Evolutionary conservation across 352 stramenopile species (phyloP), one percentile per base, ranked within the genome.

Genomic region (Globisporangium nunn): DNA sequence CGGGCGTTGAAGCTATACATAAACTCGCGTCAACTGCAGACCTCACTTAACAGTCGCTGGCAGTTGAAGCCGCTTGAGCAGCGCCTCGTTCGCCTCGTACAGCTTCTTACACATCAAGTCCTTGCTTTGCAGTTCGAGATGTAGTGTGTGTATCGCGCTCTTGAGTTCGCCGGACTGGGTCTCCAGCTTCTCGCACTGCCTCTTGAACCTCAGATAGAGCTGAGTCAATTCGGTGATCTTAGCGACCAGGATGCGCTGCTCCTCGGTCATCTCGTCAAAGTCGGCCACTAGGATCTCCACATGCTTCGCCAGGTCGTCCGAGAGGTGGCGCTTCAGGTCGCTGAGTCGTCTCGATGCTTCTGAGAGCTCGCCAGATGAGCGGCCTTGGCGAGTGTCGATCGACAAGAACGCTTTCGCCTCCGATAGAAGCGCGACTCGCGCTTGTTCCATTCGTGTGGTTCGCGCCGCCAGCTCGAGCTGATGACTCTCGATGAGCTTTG

Each of bases 151-250:
- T 31, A 82, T 18, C 1, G 61, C 63, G 17, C 37, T 62, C 47
- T 69, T 61, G 1, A 82, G 63, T 14, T 82, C 74, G 6, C 44
- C 23, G 0, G 65, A 61, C 47, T 81, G 62, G 7, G 46, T 63
- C 56, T 85, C 72, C 23, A 85, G 58, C 12, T 67, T 64, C 0
- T 52, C 65, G 28, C 75, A 85, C 35, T 77, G 72, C 7, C 74
- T 56, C 61, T 88, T 88, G 23, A 69, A 84, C 8, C 63, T 66
- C 41, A 88, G 64, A 50, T 86, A 88, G 17, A 85, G 58, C 8
- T 78, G 70, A 23, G 75, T 88, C 5, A 62, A 61, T 57, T 88
- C 77, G 0, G 74, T 71, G 45, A 88, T 87, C 54, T 85, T 87
- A 11, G 64, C 43, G 11, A 86, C 64, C 1, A 87, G 54, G 29